phyloP scores from a whole-genome alignment of 768 basidiomycete species.

The Flagelloscypha sp. region DNA sequence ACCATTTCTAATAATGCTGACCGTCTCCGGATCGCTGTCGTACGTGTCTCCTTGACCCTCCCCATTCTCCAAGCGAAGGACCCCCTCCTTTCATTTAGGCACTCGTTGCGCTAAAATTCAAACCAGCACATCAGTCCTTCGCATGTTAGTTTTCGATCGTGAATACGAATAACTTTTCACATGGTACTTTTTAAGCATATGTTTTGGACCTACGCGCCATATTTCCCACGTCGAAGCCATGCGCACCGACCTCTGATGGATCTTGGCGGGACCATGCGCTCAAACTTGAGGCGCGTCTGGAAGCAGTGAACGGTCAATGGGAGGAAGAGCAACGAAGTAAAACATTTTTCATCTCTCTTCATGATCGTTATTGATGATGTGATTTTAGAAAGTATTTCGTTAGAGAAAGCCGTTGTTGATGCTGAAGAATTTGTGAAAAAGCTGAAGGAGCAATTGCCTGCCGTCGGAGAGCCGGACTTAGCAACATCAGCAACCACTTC shows the following conservation, averaged over 20 bases:
- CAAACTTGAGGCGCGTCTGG: conserved; percentile 31
- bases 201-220: conserved; percentile 30
- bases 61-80: conserved; percentile 1
- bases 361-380: too few relatives aligned
- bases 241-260: conserved; percentile 14
- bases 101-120: conserved; percentile 35
- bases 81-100: conserved; percentile 25
- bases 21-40: conserved; percentile 34
- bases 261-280: conserved; percentile 35
- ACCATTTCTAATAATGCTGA: conserved; percentile 16
- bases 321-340: conserved; percentile 35
- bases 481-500: too few relatives aligned
- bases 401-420: too few relatives aligned
- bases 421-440: too few relatives aligned
- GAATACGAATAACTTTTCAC: too few relatives aligned
- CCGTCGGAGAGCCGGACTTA: too few relatives aligned
- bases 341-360: conserved; percentile 5
- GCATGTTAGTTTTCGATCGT: conserved; percentile 25
- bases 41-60: conserved; percentile 16
- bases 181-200: conserved; percentile 38
- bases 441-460: too few relatives aligned
- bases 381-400: too few relatives aligned
- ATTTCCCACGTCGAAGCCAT: conserved; percentile 21
- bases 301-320: conserved; percentile 28
- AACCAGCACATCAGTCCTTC: conserved; percentile 32